phyloP scores from a whole-genome alignment of 2,329 filamentous ascomycete genomes.

The Colletotrichum simmondsii region DNA sequence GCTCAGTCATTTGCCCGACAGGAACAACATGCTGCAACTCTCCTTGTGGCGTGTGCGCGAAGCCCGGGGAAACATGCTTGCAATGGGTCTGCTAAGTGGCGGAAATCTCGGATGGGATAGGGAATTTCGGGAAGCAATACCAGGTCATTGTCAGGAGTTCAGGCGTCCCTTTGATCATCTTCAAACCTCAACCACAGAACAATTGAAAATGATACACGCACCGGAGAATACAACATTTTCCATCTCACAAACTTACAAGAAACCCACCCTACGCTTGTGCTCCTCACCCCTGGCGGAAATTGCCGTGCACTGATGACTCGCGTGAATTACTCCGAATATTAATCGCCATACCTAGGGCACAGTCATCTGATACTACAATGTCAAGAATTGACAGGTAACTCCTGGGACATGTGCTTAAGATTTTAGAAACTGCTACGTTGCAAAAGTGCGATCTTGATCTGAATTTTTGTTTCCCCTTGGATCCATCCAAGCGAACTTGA shows the following conservation, averaged over 20 bases:
- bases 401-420: no score
- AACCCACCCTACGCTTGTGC: not conserved
- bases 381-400: no score
- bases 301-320: not conserved
- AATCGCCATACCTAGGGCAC: no score
- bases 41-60: constrained; percentile 33
- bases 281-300: not conserved
- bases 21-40: constrained; percentile 38
- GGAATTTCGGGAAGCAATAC: not conserved
- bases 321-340: not conserved
- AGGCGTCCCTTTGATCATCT: not conserved
- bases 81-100: constrained; percentile 26
- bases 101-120: no score
- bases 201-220: not conserved
- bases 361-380: no score
- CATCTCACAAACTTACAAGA: not conserved
- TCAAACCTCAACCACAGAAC: not conserved
- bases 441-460: no score
- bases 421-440: no score
- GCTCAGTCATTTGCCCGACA: constrained; percentile 26
- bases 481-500: not conserved
- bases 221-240: not conserved
- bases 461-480: no score
- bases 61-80: constrained; percentile 28
- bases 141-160: not conserved